Percentiles rank a stretch among this genome's conserved stretches.
phyloP scores from a whole-genome alignment of 148 eudicot genomes.

The Mesembryanthemum crystallinum region DNA sequence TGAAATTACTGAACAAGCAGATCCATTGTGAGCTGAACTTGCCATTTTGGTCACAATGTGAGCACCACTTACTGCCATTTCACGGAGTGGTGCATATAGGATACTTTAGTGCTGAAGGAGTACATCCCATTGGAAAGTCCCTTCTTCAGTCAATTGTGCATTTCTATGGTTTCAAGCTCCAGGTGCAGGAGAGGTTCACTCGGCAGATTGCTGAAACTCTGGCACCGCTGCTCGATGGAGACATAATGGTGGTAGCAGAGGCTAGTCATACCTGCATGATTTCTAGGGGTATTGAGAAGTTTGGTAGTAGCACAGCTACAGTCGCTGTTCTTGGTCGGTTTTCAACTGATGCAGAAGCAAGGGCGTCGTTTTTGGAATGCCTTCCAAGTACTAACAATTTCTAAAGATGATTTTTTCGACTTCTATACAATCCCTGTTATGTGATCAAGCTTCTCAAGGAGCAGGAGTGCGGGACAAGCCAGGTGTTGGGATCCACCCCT shows the following conservation, averaged over 20 bases:
- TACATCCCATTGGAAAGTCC: slow-evolving; percentile 40
- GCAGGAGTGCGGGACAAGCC: slow-evolving; percentile 12
- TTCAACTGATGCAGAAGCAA: slow-evolving; percentile 57
- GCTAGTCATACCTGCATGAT: slow-evolving; percentile 96
- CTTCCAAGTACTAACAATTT: slow-evolving; percentile 39
- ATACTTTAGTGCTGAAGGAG: slow-evolving; percentile 39
- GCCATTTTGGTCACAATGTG: slow-evolving; percentile 87
- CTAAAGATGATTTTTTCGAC: slow-evolving; percentile 25
- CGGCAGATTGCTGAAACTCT: slow-evolving; percentile 83
- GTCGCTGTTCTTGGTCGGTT: slow-evolving; percentile 86
- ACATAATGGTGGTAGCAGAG: slow-evolving; percentile 84
- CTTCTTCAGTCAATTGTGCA: slow-evolving; percentile 72
- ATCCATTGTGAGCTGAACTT: slow-evolving; percentile 58
- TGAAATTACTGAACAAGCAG: neutral
- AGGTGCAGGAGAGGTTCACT: slow-evolving; percentile 92
- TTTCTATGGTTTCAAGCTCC: slow-evolving; percentile 87
- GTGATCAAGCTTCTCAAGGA: slow-evolving; percentile 14
- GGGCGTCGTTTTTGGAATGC: slow-evolving; percentile 64
- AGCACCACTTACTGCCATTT: slow-evolving; percentile 94
- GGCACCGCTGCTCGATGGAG: slow-evolving; percentile 68
- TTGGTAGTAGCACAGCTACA: slow-evolving; percentile 84
- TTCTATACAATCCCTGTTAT: neutral
- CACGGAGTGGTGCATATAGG: slow-evolving; percentile 91
- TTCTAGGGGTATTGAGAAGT: slow-evolving; percentile 85
- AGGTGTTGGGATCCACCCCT: too few relatives aligned